phyloP scores from a whole-genome alignment of 805 yeast genomes.

The Clavispora fructus region DNA sequence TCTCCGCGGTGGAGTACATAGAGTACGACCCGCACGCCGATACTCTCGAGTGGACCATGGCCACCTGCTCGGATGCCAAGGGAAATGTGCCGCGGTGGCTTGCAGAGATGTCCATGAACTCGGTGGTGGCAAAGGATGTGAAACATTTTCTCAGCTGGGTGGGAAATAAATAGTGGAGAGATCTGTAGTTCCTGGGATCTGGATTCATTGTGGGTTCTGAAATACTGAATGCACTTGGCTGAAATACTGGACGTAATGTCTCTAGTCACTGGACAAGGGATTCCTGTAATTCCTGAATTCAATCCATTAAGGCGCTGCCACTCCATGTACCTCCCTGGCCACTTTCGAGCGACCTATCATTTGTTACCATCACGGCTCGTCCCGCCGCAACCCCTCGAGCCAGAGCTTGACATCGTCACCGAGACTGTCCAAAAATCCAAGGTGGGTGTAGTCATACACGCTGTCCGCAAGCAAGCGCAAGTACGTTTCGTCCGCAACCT shows the following conservation, averaged over 20 bases:
- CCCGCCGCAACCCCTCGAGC: constrained; percentile 25
- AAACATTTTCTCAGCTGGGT: constrained; percentile 33
- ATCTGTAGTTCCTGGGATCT: too few species aligned
- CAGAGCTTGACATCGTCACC: constrained; percentile 39
- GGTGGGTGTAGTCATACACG: constrained; percentile 25
- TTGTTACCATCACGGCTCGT: not conserved
- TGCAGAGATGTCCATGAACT: constrained; percentile 23
- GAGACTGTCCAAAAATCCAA: constrained; percentile 36
- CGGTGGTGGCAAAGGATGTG: constrained; percentile 37
- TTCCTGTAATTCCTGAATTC: too few species aligned
- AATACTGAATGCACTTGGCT: too few species aligned
- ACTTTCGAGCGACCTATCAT: too few species aligned
- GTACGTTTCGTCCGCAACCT: constrained; percentile 4
- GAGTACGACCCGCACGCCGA: constrained; percentile 15
- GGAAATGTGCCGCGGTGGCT: constrained; percentile 37
- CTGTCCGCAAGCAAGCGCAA: constrained; percentile 17
- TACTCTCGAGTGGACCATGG: constrained; percentile 32
- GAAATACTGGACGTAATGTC: too few species aligned
- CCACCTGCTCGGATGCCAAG: constrained; percentile 35
- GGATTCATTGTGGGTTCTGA: too few species aligned
- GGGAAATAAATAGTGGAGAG: not conserved
- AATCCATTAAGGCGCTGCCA: too few species aligned
- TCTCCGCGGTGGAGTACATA: constrained; percentile 33
- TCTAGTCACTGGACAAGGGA: too few species aligned
- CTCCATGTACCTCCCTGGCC: too few species aligned